Conservation (phyloP, 306 rosid genomes). For the Pachyrhizus erosus region DNA sequence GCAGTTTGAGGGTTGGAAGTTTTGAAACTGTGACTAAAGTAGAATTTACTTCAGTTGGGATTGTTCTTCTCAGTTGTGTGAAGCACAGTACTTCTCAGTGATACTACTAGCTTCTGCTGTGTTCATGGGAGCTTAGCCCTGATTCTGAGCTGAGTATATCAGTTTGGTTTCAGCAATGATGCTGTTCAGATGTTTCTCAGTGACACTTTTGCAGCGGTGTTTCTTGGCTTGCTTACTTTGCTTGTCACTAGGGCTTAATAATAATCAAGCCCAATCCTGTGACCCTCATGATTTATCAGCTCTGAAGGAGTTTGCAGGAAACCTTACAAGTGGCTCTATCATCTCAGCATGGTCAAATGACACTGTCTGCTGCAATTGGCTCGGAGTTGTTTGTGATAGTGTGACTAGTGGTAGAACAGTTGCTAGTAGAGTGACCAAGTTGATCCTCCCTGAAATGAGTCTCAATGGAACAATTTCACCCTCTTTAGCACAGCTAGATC, state of each 20-base stretch:
- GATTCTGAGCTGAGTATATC: constrained; percentile 46
- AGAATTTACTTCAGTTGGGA: constrained; percentile 47
- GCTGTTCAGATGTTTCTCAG: constrained; percentile 46
- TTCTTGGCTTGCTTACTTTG: constrained; percentile 57
- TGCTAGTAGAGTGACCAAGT: constrained; percentile 61
- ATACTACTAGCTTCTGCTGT: constrained; percentile 37
- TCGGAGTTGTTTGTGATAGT: constrained; percentile 70
- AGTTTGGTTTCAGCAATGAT: constrained; percentile 55
- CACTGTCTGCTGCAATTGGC: constrained; percentile 68
- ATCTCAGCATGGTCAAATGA: constrained; percentile 59
- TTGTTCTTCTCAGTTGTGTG: constrained; percentile 28
- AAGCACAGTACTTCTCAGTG: constrained; percentile 18
- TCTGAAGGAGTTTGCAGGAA: constrained; percentile 67
- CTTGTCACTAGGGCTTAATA: constrained; percentile 51
- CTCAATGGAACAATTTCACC: constrained; percentile 68
- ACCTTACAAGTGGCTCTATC: constrained; percentile 58
- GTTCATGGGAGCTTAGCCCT: constrained; percentile 51
- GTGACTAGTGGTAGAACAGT: constrained; percentile 42
- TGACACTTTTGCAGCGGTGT: constrained; percentile 52
- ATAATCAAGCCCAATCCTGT: constrained; percentile 46
- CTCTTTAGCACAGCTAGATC: constrained; percentile 61
- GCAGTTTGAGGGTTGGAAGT: constrained; percentile 7
- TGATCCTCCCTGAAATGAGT: constrained; percentile 62
- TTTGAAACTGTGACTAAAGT: constrained; percentile 20
- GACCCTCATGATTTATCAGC: constrained; percentile 66